Base-by-base conservation (phyloP, 768 basidiomycete species). In the Chlorophyllum brunneum region DNA sequence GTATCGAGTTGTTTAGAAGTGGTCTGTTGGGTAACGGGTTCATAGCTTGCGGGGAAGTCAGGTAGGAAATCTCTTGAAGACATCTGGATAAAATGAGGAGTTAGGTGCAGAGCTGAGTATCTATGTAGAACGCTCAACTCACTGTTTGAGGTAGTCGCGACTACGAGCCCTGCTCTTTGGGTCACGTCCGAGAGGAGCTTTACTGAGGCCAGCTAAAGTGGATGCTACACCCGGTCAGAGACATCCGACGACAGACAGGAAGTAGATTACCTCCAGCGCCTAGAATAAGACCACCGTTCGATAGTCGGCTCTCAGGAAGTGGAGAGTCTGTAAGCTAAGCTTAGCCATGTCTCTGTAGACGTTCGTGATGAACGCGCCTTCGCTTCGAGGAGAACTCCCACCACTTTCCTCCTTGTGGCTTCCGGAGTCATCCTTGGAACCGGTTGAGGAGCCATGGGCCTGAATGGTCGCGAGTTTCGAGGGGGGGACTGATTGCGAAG, bases 141-240 rank as follows among this genome's bases (percentile, higher is more conserved):
- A 93, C 85, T 99, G 95, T 70, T 98, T 99, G 60, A 99, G 79
- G 67, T 98, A 99, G 56, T 99, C 97, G 50, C 95, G 78, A 71
- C 92, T 95, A 53, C 92, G 80, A 37, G 95, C 93, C 62, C 95
- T 81, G 61, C 91, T 89, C 70, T 97, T 95, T n/a, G 93, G 93
- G 70, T 98, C 95, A 51, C 92, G 83, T 29, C 87, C 90, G 7
- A 85, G 82, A 20, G 79, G 85, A 34, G 82, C 87, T 64, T 84
- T 93, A 39, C 85, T 84, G 58, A 80, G 65, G 38, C 76, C 77
- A 43, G 76, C 74, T 43, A 66, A 61, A 15, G 77, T 65, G 20
- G 72, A 75, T 31, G 68, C 68, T 10, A 62, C 1, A 76, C 74
- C 23, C 68, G 77, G 59, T 73, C 79, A 15, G 74, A 57, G 68